phyloP scores from a whole-genome alignment of 768 basidiomycete genomes.

The Mrakia frigida region DNA sequence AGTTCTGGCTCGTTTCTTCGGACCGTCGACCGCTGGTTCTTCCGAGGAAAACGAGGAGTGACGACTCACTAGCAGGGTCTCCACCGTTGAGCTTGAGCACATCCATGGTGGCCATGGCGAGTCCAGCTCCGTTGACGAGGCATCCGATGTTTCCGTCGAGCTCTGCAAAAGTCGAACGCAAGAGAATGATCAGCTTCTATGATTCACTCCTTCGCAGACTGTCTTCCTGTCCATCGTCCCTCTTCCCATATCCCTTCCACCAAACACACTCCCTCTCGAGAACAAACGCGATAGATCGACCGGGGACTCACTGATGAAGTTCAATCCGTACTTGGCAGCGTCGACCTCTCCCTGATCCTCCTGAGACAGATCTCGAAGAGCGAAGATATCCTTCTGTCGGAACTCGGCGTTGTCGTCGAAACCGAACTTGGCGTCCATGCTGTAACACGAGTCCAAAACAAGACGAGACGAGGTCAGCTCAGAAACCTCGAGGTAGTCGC shows the following conservation, averaged over 20 bases:
- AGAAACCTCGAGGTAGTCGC: neutral
- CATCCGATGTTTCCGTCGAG: constrained; percentile 96
- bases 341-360: constrained; percentile 97
- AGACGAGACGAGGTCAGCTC: neutral
- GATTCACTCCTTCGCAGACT: too few relatives aligned
- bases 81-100: constrained; percentile 91
- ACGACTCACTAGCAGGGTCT: constrained; percentile 65
- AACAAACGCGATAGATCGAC: neutral
- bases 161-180: constrained; percentile 58
- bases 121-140: constrained; percentile 94
- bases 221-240: too few relatives aligned
- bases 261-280: too few relatives aligned
- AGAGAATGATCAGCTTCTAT: constrained; percentile 47
- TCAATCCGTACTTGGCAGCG: constrained; percentile 63
- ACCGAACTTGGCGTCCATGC: constrained; percentile 99
- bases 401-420: constrained; percentile 99
- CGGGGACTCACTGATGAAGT: constrained; percentile 17
- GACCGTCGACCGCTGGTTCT: too few relatives aligned
- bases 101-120: constrained; percentile 99
- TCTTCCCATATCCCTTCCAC: too few relatives aligned
- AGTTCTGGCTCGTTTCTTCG: neutral
- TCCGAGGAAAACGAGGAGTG: neutral
- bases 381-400: constrained; percentile 85
- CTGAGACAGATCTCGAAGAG: constrained; percentile 83
- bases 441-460: too few relatives aligned